phyloP scores from a whole-genome alignment of 2,329 filamentous ascomycete species.

The Verticillium alfalfae region DNA sequence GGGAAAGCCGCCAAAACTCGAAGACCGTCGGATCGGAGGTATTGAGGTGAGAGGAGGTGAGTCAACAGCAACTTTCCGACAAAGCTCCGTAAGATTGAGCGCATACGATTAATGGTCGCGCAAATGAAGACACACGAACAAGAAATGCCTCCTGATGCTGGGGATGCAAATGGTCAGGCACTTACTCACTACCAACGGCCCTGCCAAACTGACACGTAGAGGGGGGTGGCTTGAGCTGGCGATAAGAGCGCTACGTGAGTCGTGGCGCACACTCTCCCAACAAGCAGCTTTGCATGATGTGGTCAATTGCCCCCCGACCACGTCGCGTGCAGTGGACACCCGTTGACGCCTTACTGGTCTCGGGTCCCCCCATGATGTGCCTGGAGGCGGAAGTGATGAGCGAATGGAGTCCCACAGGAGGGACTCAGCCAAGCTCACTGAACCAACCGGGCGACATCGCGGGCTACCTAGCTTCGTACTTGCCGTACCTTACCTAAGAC shows the following conservation, averaged over 20 bases:
- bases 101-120: background rate
- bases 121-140: background rate
- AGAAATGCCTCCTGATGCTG: background rate
- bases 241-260: background rate
- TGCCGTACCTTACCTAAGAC: background rate
- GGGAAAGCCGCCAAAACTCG: background rate
- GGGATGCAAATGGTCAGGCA: background rate
- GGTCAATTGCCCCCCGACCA: background rate
- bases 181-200: background rate
- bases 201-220: background rate
- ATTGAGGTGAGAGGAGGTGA: background rate
- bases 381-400: background rate
- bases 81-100: background rate
- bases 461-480: background rate
- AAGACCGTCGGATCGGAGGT: background rate
- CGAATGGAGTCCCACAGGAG: background rate
- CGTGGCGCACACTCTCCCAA: background rate
- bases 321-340: background rate
- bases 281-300: background rate
- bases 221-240: background rate
- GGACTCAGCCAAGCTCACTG: background rate
- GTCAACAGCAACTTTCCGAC: background rate
- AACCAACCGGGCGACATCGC: background rate
- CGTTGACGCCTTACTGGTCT: background rate
- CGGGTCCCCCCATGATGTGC: background rate